phyloP scores from a whole-genome alignment of 805 yeast genomes.

The Clavispora santaluciae region DNA sequence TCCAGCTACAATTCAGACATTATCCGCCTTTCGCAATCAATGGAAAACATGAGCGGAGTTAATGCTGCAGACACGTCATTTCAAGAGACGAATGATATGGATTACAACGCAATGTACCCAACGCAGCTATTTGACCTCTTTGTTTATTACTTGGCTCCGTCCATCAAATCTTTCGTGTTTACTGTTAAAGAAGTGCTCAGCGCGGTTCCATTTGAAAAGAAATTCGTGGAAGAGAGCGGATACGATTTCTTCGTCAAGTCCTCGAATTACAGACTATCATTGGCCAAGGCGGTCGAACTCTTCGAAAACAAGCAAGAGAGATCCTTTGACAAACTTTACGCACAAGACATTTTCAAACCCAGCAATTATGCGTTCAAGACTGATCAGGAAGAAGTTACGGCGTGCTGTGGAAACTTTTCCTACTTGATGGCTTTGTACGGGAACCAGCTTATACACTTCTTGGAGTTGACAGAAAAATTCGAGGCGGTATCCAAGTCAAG shows the following conservation, averaged over 20 bases:
- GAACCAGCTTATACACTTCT: slow-evolving; percentile 47
- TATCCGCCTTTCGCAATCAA: slow-evolving; percentile 20
- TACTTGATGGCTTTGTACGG: slow-evolving; percentile 60
- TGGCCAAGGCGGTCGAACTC: slow-evolving; percentile 48
- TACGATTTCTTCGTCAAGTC: slow-evolving; percentile 35
- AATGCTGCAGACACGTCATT: slow-evolving; percentile 15
- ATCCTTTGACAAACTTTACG: slow-evolving; percentile 56
- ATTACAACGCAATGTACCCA: slow-evolving; percentile 23
- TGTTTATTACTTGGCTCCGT: slow-evolving; percentile 66
- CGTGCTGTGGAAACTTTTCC: slow-evolving; percentile 78
- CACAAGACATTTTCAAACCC: slow-evolving; percentile 46
- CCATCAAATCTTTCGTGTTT: slow-evolving; percentile 59
- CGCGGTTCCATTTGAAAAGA: slow-evolving; percentile 51
- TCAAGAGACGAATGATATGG: slow-evolving; percentile 12
- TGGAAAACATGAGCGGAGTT: slow-evolving; percentile 22
- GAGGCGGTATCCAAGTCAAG: slow-evolving; percentile 18
- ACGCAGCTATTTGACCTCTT: slow-evolving; percentile 60
- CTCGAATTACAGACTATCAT: slow-evolving; percentile 41
- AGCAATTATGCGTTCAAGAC: slow-evolving; percentile 38
- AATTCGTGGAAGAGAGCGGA: slow-evolving; percentile 14
- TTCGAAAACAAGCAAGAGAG: slow-evolving; percentile 52
- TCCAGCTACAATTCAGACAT: slow-evolving; percentile 18
- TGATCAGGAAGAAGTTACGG: slow-evolving; percentile 77
- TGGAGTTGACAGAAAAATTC: slow-evolving; percentile 41
- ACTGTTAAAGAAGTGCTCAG: slow-evolving; percentile 59